These are phyloP conservation scores for Saturnispora diversa DNA, from an alignment of 805 yeast genomes.

Conservation along the genomic window DNA sequence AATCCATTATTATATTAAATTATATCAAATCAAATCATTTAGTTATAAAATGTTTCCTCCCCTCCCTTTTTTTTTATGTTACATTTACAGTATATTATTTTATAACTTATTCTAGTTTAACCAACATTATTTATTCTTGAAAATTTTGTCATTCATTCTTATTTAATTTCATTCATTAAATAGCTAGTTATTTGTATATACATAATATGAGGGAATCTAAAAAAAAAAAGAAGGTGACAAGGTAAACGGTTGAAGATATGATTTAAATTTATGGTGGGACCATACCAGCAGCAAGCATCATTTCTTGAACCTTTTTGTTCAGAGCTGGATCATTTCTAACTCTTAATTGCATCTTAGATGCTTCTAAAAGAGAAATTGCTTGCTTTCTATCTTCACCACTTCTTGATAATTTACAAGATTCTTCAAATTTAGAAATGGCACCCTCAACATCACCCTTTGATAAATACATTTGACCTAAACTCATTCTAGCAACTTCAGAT, in stretches of 20 bases:
- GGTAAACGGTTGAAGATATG: neutral
- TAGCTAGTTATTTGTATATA: too few species aligned
- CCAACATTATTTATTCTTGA: too few species aligned
- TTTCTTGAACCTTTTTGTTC: slow-evolving; percentile 53
- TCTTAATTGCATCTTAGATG: slow-evolving; percentile 80
- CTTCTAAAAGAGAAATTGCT: slow-evolving; percentile 87
- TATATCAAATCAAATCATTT: too few species aligned
- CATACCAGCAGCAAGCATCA: slow-evolving; percentile 31
- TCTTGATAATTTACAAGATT: slow-evolving; percentile 76
- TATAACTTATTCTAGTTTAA: too few species aligned
- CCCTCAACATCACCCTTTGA: slow-evolving; percentile 76
- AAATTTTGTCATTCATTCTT: too few species aligned
- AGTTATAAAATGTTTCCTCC: too few species aligned
- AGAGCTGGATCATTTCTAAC: slow-evolving; percentile 63
- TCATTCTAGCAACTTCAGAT: slow-evolving; percentile 79
- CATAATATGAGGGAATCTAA: too few species aligned
- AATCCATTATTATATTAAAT: too few species aligned
- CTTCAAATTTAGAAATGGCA: slow-evolving; percentile 76
- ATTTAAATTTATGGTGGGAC: slow-evolving; percentile 2
- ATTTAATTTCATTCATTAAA: too few species aligned
- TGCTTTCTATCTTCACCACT: slow-evolving; percentile 79
- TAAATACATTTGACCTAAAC: slow-evolving; percentile 86
- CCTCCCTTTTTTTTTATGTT: too few species aligned
- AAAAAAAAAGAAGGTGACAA: neutral
- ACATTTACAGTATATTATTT: too few species aligned